Conservation (phyloP, 139 green algal genomes). For the Pedinophyceae sp. region DNA sequence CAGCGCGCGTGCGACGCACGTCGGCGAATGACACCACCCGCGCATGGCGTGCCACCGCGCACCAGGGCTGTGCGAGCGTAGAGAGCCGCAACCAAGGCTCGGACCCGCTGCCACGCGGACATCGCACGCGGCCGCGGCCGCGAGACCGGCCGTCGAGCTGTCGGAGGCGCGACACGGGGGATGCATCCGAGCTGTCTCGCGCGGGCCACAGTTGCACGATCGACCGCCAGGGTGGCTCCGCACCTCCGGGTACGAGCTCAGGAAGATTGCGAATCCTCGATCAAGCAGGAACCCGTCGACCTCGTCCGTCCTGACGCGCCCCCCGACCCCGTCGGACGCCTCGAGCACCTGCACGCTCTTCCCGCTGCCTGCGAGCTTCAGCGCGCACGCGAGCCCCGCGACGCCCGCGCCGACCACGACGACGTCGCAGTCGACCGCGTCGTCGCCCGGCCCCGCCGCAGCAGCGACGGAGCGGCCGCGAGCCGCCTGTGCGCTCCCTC, state of each 20-base stretch:
- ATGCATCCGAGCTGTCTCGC: constrained; percentile 6
- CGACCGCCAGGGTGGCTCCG: not conserved
- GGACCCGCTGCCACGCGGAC: not conserved
- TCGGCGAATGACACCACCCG: too few relatives aligned
- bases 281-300: constrained; percentile 89
- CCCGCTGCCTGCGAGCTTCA: not conserved
- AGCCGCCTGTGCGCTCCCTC: too few relatives aligned
- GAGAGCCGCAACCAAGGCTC: not conserved
- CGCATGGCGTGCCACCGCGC: not conserved
- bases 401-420: constrained; percentile 34
- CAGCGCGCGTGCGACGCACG: not conserved
- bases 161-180: constrained; percentile 36
- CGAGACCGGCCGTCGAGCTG: constrained; percentile 13
- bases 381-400: constrained; percentile 15
- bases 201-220: not conserved
- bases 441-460: too few relatives aligned
- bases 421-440: too few relatives aligned
- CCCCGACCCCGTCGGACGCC: constrained; percentile 72
- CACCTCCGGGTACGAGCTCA: constrained; percentile 36
- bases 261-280: constrained; percentile 96
- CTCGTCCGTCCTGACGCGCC: constrained; percentile 75
- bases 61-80: constrained; percentile 1
- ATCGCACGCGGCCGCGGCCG: not conserved
- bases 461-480: too few relatives aligned
- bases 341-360: constrained; percentile 41